Base-by-base conservation (phyloP, 2,329 filamentous ascomycete genomes). In the Fusarium subtropicale region DNA sequence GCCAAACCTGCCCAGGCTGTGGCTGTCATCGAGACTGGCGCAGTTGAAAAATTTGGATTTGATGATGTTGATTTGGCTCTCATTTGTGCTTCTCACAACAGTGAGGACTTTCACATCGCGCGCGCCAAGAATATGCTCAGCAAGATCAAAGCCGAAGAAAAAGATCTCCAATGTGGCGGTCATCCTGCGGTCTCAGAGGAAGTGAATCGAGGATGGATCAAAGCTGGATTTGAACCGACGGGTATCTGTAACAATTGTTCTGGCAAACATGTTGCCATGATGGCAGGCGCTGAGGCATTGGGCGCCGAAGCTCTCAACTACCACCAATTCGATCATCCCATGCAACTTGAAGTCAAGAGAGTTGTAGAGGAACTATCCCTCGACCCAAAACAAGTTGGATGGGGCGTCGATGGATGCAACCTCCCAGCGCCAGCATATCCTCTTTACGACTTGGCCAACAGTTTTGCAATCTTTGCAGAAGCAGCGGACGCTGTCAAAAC, bases 211-310 rank as follows among this genome's bases (percentile, higher is more conserved):
- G 61, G 47, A 0, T 85, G 83, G 83, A 79, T 81, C 48, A 79
- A 75, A 55, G 54, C 54, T 0, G 81, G 76, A 3, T 81, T 79
- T 45, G 71, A 59, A 0, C 82, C 82, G 0, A 80, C 78, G 0
- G 73, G 74, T 0, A 71, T 84, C 1, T 79, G 76, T 50, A 85
- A 81, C 53, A 84, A 84, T 60, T 85, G 83, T 63, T 84, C 83
- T 0, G 83, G 82, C 2, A 85, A 85, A 41, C 83, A 85, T 65
- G 80, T 76, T 5, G 83, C 80, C 1, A 85, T 85, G 82, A 69
- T 85, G 24, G 82, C 79, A 1, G 83, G 79, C 2, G 76, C 82
- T 0, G 76, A 73, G 30, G 77, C 79, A 0, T 52, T 85, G 1
- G 79, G 77, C 1, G 78, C 72, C 9, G 46, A 56, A 0, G 56